These are phyloP conservation scores for Rhexocercosporidium sp. DNA, from an alignment of 2,329 filamentous ascomycete species.

Conservation along the genomic window DNA sequence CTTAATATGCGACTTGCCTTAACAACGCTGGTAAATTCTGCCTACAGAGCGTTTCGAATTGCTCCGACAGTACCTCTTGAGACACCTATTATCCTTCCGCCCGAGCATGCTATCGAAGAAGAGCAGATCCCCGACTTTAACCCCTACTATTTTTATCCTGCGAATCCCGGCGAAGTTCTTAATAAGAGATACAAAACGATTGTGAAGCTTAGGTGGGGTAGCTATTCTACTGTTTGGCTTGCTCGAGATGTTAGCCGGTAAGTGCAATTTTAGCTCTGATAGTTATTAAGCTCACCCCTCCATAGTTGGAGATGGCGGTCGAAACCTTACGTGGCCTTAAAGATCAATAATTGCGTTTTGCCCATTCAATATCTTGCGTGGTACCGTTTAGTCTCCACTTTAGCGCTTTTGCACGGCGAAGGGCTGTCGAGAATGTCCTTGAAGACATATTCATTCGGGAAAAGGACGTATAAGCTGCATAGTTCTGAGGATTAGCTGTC, in stretches of 20 bases:
- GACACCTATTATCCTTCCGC: constrained; percentile 17
- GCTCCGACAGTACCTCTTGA: constrained; percentile 12
- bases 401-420: no score
- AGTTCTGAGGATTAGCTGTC: no score
- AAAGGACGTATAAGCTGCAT: no score
- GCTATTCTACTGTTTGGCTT: background rate
- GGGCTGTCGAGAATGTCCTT: no score
- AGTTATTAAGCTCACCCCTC: no score
- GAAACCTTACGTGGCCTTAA: no score
- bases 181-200: background rate
- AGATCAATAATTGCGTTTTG: no score
- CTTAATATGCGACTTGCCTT: constrained; percentile 13
- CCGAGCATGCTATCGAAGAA: background rate
- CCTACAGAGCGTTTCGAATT: constrained; percentile 18
- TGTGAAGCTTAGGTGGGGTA: background rate
- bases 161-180: background rate
- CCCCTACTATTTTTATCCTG: background rate
- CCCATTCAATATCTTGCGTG: no score
- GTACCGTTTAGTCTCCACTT: no score
- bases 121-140: background rate
- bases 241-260: background rate
- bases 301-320: no score
- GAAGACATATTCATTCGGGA: no score
- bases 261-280: no score
- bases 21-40: constrained; percentile 16